phyloP scores from a whole-genome alignment of 2,329 filamentous ascomycete species.

The Volutella citrinella region DNA sequence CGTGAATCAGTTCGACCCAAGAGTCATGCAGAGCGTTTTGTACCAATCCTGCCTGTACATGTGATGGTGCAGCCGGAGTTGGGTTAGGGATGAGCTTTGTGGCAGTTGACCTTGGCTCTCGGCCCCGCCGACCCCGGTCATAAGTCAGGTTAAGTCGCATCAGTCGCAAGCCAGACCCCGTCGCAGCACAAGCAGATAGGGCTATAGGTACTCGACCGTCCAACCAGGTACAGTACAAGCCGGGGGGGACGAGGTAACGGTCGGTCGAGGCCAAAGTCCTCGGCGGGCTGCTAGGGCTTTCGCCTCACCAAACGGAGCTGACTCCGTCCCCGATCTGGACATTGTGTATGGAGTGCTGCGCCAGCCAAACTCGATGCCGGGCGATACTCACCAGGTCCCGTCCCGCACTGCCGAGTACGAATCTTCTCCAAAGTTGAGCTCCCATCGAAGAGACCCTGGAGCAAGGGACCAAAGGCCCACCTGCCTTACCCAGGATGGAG shows the following conservation, averaged over 20 bases:
- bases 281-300: background rate
- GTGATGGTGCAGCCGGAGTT: slow-evolving; percentile 28
- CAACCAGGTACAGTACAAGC: background rate
- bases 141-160: background rate
- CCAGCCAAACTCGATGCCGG: too few species aligned
- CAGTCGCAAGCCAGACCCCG: background rate
- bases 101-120: slow-evolving; percentile 28
- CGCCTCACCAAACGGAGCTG: background rate
- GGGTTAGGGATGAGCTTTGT: slow-evolving; percentile 23
- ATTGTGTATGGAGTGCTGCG: too few species aligned
- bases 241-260: background rate
- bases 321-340: too few species aligned
- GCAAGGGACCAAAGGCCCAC: slow-evolving; percentile 19
- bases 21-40: slow-evolving; percentile 24
- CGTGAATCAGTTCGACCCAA: slow-evolving; percentile 21
- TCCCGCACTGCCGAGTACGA: too few species aligned
- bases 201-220: background rate
- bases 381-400: too few species aligned
- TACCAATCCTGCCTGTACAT: slow-evolving; percentile 23
- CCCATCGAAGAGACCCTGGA: slow-evolving; percentile 20
- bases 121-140: slow-evolving; percentile 24
- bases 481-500: slow-evolving; percentile 23
- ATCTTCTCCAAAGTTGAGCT: too few species aligned
- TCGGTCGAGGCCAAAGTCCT: background rate
- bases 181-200: background rate